Evolutionary conservation across 1,139 yeast species (phyloP).

Genomic region (Geotrichum cucujoidarum): DNA sequence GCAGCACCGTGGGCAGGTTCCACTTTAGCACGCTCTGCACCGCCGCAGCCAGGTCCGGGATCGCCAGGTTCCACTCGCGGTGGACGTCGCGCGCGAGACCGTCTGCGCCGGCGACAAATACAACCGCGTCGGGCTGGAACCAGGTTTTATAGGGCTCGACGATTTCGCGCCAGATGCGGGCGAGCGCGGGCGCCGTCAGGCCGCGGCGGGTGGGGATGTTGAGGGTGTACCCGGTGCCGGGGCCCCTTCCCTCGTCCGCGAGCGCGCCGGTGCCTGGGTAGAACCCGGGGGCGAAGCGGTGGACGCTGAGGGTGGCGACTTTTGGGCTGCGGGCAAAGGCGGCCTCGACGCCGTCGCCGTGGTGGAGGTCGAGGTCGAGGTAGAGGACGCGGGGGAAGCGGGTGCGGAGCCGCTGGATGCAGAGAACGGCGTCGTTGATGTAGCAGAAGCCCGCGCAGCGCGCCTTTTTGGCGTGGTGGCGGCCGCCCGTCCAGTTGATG

Average conservation of each 20-base stretch:
- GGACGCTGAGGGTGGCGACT: constrained; percentile 61
- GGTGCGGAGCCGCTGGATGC: constrained; percentile 47
- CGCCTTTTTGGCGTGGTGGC: constrained; percentile 61
- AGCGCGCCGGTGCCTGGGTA: constrained; percentile 65
- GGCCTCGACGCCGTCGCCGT: constrained; percentile 73
- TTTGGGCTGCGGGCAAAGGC: constrained; percentile 56
- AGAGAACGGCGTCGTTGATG: constrained; percentile 59
- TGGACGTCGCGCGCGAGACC: constrained; percentile 58
- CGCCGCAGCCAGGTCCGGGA: constrained; percentile 45
- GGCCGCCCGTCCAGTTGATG: constrained; percentile 75
- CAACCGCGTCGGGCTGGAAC: constrained; percentile 49
- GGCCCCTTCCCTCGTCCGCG: constrained; percentile 38
- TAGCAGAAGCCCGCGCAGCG: constrained; percentile 72
- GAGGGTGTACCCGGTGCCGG: constrained; percentile 32
- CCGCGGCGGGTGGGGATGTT: constrained; percentile 61
- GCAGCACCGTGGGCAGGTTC: constrained; percentile 41
- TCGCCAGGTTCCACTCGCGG: constrained; percentile 64
- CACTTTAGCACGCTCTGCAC: constrained; percentile 39
- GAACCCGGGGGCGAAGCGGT: constrained; percentile 60
- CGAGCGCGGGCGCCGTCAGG: constrained; percentile 45
- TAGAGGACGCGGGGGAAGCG: constrained; percentile 51
- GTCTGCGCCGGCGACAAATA: constrained; percentile 69
- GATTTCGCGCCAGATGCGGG: constrained; percentile 40
- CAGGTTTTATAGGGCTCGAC: constrained; percentile 43
- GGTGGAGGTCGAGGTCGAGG: constrained; percentile 69